Base-by-base conservation (phyloP, 2,329 filamentous ascomycete genomes). In the Davidsoniella neocaledoniae region DNA sequence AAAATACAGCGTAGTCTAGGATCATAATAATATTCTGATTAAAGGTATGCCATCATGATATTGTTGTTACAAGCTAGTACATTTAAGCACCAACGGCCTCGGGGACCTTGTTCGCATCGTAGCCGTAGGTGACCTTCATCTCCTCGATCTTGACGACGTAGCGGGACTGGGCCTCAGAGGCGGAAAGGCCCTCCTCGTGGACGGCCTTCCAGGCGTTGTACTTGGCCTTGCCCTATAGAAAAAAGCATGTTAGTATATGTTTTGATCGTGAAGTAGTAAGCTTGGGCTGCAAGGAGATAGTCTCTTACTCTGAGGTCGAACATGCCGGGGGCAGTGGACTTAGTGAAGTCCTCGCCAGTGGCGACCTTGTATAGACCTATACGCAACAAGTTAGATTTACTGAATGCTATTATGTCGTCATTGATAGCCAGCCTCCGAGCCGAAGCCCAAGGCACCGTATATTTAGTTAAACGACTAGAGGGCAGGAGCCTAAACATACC, bases 91-190 rank as follows among this genome's bases (percentile, higher is more conserved):
- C 63, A 44, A 81, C 73, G 47, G 69, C 62, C 70, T 81, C 77
- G 57, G 77, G 75, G 55, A 58, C 65, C 73, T 81, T 81, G 66
- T 74, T 69, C 54, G 68, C 71, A 62, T 84, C 76, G 64, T 71
- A 83, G 53, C 80, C 82, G 65, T 81, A 76, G 63, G 75, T 74
- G 53, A 60, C 65, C 74, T 91, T 86, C 61, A 93, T 66, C 59
- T 70, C 64, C 65, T 86, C 78, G 56, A 91, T 77, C 54, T 81
- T 68, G 57, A 72, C 70, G 59, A 93, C 74, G 67, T 94, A 95
- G 61, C 74, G 69, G 63, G 77, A 71, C 74, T 93, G 82, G 17
- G 87, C 87, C 56, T 79, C 65, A 55, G 81, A 73, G 54, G 74
- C 60, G 54, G 72, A 76, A 57, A 78, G 62, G 46, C 73, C 76